Evolutionary conservation across 1,139 yeast species (phyloP), one percentile per base, ranked within the genome.

Genomic region (Suhomyces choctaworum): DNA sequence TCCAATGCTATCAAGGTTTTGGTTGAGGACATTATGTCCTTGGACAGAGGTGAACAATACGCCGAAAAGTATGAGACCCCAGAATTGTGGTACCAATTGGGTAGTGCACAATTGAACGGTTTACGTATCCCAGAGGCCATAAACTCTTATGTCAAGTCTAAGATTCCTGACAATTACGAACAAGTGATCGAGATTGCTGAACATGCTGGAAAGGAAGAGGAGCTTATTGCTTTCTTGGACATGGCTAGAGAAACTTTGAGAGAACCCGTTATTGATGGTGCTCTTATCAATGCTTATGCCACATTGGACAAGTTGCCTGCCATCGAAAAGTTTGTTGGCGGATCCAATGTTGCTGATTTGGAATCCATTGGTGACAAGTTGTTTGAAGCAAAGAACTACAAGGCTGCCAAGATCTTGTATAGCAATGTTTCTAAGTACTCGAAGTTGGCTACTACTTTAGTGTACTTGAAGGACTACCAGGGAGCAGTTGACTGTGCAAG

Each of bases 401-500:
- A 86, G 54, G 97, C 96, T 29, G 97, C 98, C 28, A 92, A 89
- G 69, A 70, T 88, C 48, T 78, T 94, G 54, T 92, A 78, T 64
- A 73, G 92, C 14, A 84, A 82, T 46, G 83, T 92, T 43, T 88
- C 96, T 34, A 92, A 90, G 67, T 90, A 95, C 75, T 86, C 97
- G 32, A 92, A 89, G 64, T 76, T 92, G 52, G 97, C 98, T 8
- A 86, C 97, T 12, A 92, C 97, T 23, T 78, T 90, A 56, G 99
- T 92, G 14, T 88, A 83, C 69, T 71, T 92, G 57, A 80, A 80
- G 41, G 97, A 92, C 60, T 89, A 89, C 64, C 97, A 92, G 68
- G 82, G 88, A 39, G 98, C 99, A 32, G 98, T 92, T 46, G 98
- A 92, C 57, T 89, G 97, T 64, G 99, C 98, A 13, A 85, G 98